Base-by-base conservation (phyloP, 139 green algal species). In the Nannochloris sp. region DNA sequence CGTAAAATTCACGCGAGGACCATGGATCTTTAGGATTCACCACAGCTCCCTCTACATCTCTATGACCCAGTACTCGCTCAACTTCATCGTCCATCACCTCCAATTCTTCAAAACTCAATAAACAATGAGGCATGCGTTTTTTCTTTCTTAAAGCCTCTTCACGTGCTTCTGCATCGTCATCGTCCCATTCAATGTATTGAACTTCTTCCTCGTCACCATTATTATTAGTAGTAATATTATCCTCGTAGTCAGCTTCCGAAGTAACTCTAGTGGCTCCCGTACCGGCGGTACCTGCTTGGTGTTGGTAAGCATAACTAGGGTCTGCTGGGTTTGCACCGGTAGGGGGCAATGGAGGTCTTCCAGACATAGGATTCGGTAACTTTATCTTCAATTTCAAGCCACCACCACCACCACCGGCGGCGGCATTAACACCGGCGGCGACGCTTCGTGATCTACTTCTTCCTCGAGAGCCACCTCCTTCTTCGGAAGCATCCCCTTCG, bases 1-100 rank as follows among this genome's bases (percentile, higher is more conserved):
- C 75, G 25, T 78, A 75, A 54, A 98, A 95, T 82, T 97, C 88
- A 3, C 70, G 69, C 25, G 19, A 64, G 23, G 66, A 64, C 81
- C 83, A 92, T 25, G 74, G 62, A 62, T 87, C 78, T 4, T 23
- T 46, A 57, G 9, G 54, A 63, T 36, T 72, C 61, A 39, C 71
- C 64, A n/a, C n/a, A 39, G 44, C 44, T 8, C 34, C 34, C 13
- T 24, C 27, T 55, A 14, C 39, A 24, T 55, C 64, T 60, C 68
- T 71, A 51, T 76, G 69, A n/a, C 6, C 69, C 38, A 76, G 63
- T 30, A 95, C 70, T 37, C 80, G 53, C 23, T 74, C 71, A 39
- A 90, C 76, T 66, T 95, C 87, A 14, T 75, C 63, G 3, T 76
- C 75, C 19, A 77, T 80, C 72, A 87, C 84, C 19, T 83, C 80